These are phyloP conservation scores for Paramecium primaurelia DNA, from an alignment of 73 alveolate species.

Conservation along the genomic window DNA sequence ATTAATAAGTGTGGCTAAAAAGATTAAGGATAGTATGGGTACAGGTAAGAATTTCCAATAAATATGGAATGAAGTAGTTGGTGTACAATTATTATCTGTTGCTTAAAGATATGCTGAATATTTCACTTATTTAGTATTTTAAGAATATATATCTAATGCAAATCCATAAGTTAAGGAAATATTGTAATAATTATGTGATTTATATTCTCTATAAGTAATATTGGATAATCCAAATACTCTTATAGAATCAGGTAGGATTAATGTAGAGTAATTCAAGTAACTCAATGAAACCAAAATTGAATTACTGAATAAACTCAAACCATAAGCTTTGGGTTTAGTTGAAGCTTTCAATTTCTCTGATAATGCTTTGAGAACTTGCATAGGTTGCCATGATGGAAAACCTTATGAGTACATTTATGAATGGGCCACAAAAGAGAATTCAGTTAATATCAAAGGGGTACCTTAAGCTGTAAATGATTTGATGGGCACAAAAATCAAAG, in stretches of 20 bases:
- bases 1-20: background rate
- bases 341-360: slow-evolving; percentile 16
- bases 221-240: slow-evolving; percentile 16
- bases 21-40: background rate
- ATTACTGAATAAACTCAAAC: background rate
- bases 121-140: background rate
- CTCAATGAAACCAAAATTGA: background rate
- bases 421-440: slow-evolving; percentile 35
- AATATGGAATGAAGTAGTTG: background rate
- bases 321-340: slow-evolving; percentile 34
- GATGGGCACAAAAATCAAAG: background rate
- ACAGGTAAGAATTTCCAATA: background rate
- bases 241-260: background rate
- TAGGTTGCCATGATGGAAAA: slow-evolving; percentile 35
- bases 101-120: slow-evolving; percentile 28
- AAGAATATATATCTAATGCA: background rate
- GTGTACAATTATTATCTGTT: background rate
- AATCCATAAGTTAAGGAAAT: background rate
- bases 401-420: slow-evolving; percentile 25
- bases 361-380: background rate
- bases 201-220: background rate
- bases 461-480: background rate
- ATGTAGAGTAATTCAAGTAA: background rate
- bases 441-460: background rate
- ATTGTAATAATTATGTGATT: background rate